phyloP scores from a whole-genome alignment of 257 asterid genomes.

The Primulina eburnea region DNA sequence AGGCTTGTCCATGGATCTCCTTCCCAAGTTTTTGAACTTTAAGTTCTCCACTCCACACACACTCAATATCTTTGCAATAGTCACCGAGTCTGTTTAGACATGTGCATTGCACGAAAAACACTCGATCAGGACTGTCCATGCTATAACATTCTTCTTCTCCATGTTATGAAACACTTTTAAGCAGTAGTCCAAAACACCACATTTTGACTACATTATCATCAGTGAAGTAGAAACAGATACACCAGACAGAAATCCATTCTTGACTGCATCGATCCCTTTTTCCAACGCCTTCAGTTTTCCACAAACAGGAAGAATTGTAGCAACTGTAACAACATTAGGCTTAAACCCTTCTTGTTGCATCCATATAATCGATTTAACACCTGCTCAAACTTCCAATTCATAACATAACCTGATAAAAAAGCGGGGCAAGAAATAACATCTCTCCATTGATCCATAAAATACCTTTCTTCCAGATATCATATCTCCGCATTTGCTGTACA shows the following conservation, averaged over 20 bases:
- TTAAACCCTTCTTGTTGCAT: constrained; percentile 94
- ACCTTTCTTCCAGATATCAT: constrained; percentile 75
- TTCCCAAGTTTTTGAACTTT: constrained; percentile 52
- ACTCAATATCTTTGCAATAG: constrained; percentile 53
- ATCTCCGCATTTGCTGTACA: constrained; percentile 93
- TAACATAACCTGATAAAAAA: constrained; percentile 72
- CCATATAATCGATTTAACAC: constrained; percentile 73
- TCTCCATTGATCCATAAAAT: constrained; percentile 61
- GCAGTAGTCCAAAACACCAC: constrained; percentile 52
- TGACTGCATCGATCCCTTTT: constrained; percentile 72
- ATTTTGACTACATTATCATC: constrained; percentile 89
- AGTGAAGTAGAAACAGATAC: constrained; percentile 68
- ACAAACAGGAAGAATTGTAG: constrained; percentile 91
- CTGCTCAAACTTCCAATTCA: constrained; percentile 75
- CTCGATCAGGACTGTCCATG: constrained; percentile 96
- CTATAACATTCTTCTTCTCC: constrained; percentile 69
- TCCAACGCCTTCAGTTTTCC: constrained; percentile 59
- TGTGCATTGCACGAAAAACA: constrained; percentile 77
- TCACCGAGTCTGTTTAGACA: constrained; percentile 84
- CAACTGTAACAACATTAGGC: constrained; percentile 79
- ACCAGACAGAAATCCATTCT: constrained; percentile 38
- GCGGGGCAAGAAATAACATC: constrained; percentile 88
- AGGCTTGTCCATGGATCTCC: constrained; percentile 73
- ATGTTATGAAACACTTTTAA: constrained; percentile 49
- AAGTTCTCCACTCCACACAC: constrained; percentile 58